A percentile compares a stretch with the other conserved stretches of the same genome.
phyloP scores from a whole-genome alignment of 1,139 yeast species.

The Geotrichum cucujoidarum region DNA sequence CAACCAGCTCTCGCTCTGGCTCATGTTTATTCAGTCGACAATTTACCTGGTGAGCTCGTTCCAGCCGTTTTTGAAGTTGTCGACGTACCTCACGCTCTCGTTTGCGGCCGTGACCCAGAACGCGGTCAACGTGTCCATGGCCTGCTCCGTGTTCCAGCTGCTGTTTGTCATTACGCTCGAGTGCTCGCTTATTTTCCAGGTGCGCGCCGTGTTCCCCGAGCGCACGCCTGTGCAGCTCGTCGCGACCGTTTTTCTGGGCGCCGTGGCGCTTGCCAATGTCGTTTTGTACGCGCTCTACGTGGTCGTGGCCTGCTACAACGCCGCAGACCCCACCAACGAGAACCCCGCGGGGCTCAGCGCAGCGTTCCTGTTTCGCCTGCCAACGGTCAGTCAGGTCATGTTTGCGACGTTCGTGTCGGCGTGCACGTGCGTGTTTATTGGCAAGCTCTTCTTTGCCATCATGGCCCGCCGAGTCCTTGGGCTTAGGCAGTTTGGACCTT shows the following conservation, averaged over 20 bases:
- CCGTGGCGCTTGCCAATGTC: constrained; percentile 42
- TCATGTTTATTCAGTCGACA: constrained; percentile 54
- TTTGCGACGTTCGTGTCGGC: constrained; percentile 65
- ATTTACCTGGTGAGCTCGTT: constrained; percentile 51
- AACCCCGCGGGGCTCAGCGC: constrained; percentile 13
- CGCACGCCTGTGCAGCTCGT: constrained; percentile 34
- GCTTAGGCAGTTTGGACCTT: constrained; percentile 69
- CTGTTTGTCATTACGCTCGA: constrained; percentile 58
- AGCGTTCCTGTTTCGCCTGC: constrained; percentile 12
- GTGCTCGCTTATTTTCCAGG: constrained; percentile 63
- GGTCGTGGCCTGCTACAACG: constrained; percentile 1
- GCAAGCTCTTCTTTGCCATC: constrained; percentile 63
- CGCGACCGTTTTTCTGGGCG: constrained; percentile 42
- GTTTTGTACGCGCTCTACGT: constrained; percentile 30
- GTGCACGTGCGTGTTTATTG: constrained; percentile 53
- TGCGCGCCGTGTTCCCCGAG: constrained; percentile 59
- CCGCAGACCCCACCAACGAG: background rate
- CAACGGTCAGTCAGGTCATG: constrained; percentile 42
- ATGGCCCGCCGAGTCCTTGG: constrained; percentile 71
- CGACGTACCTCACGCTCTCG: constrained; percentile 51
- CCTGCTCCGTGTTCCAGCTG: constrained; percentile 56
- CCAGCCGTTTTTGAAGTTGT: constrained; percentile 49
- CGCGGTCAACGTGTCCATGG: constrained; percentile 47
- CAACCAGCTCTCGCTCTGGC: constrained; percentile 55
- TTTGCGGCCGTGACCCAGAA: constrained; percentile 35